Conservation (phyloP, 116 monocot species). For the Thalassia testudinum region DNA sequence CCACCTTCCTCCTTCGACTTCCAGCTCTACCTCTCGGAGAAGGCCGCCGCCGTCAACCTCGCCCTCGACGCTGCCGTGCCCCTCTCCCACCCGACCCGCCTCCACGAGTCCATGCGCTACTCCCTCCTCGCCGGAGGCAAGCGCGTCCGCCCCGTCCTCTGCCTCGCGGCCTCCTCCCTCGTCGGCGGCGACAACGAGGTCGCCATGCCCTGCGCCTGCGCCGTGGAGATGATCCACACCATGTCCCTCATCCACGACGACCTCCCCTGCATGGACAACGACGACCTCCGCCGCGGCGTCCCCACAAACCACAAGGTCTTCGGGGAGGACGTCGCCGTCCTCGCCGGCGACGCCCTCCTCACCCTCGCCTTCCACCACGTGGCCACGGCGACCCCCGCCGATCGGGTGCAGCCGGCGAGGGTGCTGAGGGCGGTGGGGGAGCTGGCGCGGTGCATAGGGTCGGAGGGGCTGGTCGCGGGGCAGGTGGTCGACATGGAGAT, state of each 20-base stretch:
- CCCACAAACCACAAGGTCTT: slow-evolving; percentile 20
- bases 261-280: slow-evolving; percentile 40
- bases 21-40: slow-evolving; percentile 4
- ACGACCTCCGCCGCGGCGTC: slow-evolving; percentile 27
- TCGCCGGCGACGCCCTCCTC: slow-evolving; percentile 19
- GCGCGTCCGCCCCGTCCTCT: slow-evolving; percentile 11
- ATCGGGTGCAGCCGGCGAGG: not conserved
- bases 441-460: slow-evolving; percentile 3
- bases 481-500: slow-evolving; percentile 6
- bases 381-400: not conserved
- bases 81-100: not conserved
- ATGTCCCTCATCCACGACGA: slow-evolving; percentile 44
- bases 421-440: slow-evolving; percentile 3
- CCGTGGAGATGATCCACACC: slow-evolving; percentile 38
- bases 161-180: slow-evolving; percentile 11
- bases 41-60: slow-evolving; percentile 3
- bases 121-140: slow-evolving; percentile 10
- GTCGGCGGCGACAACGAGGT: slow-evolving; percentile 4
- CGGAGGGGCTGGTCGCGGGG: slow-evolving; percentile 6
- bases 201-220: slow-evolving; percentile 12
- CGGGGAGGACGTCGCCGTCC: slow-evolving; percentile 10
- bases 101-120: slow-evolving; percentile 18
- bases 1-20: slow-evolving; percentile 2
- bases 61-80: slow-evolving; percentile 12
- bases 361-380: slow-evolving; percentile 15